phyloP scores from a whole-genome alignment of 371 early-diverging fungal genomes.

The Mortierella sp. region DNA sequence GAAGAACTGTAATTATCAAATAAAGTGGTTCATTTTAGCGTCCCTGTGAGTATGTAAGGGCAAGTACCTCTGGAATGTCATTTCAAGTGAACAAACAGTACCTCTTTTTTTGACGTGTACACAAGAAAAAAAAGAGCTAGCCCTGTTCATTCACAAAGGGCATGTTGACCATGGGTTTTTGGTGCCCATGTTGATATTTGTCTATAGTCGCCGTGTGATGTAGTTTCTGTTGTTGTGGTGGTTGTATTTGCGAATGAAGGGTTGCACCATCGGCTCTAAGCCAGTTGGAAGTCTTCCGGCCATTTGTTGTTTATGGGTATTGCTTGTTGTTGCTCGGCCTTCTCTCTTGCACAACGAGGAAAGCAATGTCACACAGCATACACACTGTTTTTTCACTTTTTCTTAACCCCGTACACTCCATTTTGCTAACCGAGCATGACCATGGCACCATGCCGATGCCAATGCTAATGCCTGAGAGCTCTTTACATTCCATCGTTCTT shows the following conservation, averaged over 20 bases:
- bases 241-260: background rate
- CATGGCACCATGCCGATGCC: background rate
- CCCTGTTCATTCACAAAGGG: background rate
- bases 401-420: background rate
- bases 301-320: background rate
- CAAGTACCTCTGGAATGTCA: background rate
- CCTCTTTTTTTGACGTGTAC: background rate
- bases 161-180: background rate
- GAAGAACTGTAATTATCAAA: background rate
- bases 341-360: background rate
- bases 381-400: background rate
- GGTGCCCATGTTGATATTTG: background rate
- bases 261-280: conserved; percentile 4
- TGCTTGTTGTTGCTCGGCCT: background rate
- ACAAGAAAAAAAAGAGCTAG: background rate
- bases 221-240: background rate
- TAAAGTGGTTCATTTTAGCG: background rate
- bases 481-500: background rate
- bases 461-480: background rate
- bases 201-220: background rate
- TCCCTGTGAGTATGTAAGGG: background rate
- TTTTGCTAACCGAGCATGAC: background rate
- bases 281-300: background rate
- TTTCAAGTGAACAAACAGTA: background rate
- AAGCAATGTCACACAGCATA: background rate